Base-by-base conservation (phyloP, 345 rosid genomes). In the Citrus cavaleriei region DNA sequence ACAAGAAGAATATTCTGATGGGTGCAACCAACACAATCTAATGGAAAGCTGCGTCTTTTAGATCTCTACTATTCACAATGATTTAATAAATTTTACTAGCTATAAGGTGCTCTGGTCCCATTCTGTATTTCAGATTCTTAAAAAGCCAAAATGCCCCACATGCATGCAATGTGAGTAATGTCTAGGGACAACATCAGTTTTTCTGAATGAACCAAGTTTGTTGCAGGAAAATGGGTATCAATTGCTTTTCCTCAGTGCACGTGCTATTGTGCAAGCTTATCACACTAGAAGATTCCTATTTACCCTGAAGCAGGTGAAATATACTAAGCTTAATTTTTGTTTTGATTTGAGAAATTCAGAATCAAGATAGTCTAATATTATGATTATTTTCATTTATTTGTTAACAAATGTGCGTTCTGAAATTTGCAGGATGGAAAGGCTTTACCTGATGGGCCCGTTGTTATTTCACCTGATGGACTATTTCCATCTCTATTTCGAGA, bases 401-500 rank as follows among this genome's bases (percentile, higher is more conserved):
- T 37, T 37, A 58, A 72, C 8, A 4, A 59, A 61, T 7, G 22
- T 80, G 10, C 14, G 3, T 60, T 80, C 21, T 75, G 6, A 54
- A 74, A 70, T 67, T 69, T 75, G 32, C 85, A 94, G 99, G 93
- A 96, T 68, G 99, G 98, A 62, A 94, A 91, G 83, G 91, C 91
- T 72, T 91, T 96, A 81, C 99, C 99, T 28, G 98, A 96, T 77
- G 99, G 99, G 51, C 99, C 99, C 24, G 92, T 94, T 81, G 95
- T 96, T 74, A 96, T 96, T 79, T 96, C 99, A 74, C 99, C 99
- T 0, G 99, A 96, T 84, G 99, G 99, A 12, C 90, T 96, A 80
- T 90, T 96, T 83, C 99, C 99, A 35, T 96, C 99, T 55, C 64
- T 96, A 72, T 91, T 66, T 85, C 93, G 98, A 66, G 99, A 96